phyloP scores from a whole-genome alignment of 129 eudicot genomes.

The Pseudognaphalium luteoalbum region DNA sequence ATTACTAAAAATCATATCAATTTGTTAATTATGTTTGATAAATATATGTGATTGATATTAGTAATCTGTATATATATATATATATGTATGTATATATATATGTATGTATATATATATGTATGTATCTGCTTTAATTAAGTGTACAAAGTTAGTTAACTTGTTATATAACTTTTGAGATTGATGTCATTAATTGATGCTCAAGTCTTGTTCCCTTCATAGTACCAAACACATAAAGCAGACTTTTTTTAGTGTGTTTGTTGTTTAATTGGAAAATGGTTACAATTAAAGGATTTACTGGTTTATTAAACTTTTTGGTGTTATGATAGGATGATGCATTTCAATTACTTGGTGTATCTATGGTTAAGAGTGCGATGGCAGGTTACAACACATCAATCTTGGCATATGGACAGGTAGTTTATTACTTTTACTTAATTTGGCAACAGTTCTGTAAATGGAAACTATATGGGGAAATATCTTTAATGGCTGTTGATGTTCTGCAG shows the following conservation, averaged over 20 bases:
- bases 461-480: constrained; percentile 5
- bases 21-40: not conserved
- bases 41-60: not conserved
- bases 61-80: not conserved
- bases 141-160: constrained; percentile 17
- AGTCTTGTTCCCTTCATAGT: not conserved
- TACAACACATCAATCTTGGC: constrained; percentile 84
- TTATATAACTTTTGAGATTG: not conserved
- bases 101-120: not conserved
- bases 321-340: constrained; percentile 83
- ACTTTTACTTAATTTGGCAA: no score
- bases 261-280: constrained; percentile 4
- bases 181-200: not conserved
- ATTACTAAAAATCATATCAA: not conserved
- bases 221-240: not conserved
- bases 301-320: constrained; percentile 11
- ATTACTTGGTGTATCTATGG: constrained; percentile 73
- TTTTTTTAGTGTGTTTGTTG: not conserved
- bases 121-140: not conserved
- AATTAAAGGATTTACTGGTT: not conserved
- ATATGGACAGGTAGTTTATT: constrained; percentile 71
- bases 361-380: constrained; percentile 86
- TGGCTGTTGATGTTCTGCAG: constrained; percentile 41
- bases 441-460: not conserved
- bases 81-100: not conserved